A percentile compares a stretch with the other conserved stretches of the same genome.
Evolutionary conservation across 345 rosid genomes (phyloP).

Genomic region (Camelina laxa): DNA sequence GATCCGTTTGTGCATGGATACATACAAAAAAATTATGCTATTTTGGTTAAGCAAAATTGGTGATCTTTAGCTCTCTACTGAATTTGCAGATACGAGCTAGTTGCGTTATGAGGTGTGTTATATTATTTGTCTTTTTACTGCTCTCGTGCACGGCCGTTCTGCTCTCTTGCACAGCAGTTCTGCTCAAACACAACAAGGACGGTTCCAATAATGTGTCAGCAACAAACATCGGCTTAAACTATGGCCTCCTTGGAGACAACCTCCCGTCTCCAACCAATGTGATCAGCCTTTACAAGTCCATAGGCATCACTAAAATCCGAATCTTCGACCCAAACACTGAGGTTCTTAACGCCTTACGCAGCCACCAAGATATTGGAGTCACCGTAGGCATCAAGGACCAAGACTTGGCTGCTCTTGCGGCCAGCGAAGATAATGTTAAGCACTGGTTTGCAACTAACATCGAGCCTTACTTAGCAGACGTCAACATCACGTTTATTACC

Average conservation of each 20-base stretch:
- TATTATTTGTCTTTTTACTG: neutral
- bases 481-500: slow-evolving; percentile 39
- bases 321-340: slow-evolving; percentile 44
- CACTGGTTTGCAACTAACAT: slow-evolving; percentile 41
- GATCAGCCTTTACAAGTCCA: slow-evolving; percentile 42
- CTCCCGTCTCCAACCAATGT: slow-evolving; percentile 50
- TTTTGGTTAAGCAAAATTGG: neutral
- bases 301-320: slow-evolving; percentile 32
- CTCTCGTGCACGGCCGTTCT: neutral
- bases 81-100: neutral
- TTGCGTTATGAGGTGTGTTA: slow-evolving; percentile 4
- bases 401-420: slow-evolving; percentile 39
- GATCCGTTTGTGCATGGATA: neutral
- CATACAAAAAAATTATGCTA: neutral
- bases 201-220: neutral
- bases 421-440: slow-evolving; percentile 30
- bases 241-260: slow-evolving; percentile 54
- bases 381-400: slow-evolving; percentile 42
- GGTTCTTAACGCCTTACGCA: slow-evolving; percentile 46
- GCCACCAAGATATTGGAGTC: slow-evolving; percentile 34
- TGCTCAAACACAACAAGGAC: neutral
- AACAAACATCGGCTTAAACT: slow-evolving; percentile 45
- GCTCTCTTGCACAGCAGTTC: neutral
- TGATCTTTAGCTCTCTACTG: neutral
- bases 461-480: slow-evolving; percentile 36